These are phyloP conservation scores for Corinectria fuckeliana DNA, from an alignment of 2,329 filamentous ascomycete genomes.

Conservation along the genomic window DNA sequence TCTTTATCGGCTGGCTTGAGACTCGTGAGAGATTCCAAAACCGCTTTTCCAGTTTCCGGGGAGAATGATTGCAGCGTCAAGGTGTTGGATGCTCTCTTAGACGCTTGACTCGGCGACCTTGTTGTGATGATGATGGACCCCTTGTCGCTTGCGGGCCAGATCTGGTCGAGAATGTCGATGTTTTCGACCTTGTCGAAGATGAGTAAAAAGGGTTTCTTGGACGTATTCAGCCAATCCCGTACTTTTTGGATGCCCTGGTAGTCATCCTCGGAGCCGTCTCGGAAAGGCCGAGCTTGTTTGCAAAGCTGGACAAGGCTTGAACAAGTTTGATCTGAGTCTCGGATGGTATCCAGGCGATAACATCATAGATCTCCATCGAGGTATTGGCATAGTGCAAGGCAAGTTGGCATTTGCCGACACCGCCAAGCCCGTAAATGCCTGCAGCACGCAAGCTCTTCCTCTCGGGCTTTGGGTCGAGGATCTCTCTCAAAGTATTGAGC, in stretches of 20 bases:
- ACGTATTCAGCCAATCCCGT: slow-evolving; percentile 7
- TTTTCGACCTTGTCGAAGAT: slow-evolving; percentile 15
- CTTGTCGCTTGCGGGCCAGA: slow-evolving; percentile 9
- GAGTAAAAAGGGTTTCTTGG: slow-evolving; percentile 5
- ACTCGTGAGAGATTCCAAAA: slow-evolving; percentile 3
- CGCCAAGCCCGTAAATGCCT: slow-evolving; percentile 1
- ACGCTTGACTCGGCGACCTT: slow-evolving; percentile 6
- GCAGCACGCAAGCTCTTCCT: not conserved
- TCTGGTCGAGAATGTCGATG: slow-evolving; percentile 1
- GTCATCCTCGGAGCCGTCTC: not conserved
- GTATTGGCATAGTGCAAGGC: slow-evolving; percentile 14
- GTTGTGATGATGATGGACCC: slow-evolving; percentile 17
- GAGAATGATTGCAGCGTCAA: slow-evolving; percentile 10
- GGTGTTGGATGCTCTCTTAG: not conserved
- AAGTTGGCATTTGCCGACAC: slow-evolving; percentile 15
- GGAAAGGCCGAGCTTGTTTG: slow-evolving; percentile 6
- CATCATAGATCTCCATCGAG: slow-evolving; percentile 7
- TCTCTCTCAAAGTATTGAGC: not conserved
- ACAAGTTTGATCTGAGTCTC: slow-evolving; percentile 10
- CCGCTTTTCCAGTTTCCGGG: not conserved
- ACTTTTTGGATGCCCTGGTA: slow-evolving; percentile 2
- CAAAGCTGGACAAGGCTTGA: slow-evolving; percentile 10
- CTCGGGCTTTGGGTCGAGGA: not conserved
- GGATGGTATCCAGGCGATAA: slow-evolving; percentile 13
- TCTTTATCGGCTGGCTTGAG: not conserved